Evolutionary conservation across 2,329 filamentous ascomycete species (phyloP).

Genomic region (Pyrenochaeta sp.): DNA sequence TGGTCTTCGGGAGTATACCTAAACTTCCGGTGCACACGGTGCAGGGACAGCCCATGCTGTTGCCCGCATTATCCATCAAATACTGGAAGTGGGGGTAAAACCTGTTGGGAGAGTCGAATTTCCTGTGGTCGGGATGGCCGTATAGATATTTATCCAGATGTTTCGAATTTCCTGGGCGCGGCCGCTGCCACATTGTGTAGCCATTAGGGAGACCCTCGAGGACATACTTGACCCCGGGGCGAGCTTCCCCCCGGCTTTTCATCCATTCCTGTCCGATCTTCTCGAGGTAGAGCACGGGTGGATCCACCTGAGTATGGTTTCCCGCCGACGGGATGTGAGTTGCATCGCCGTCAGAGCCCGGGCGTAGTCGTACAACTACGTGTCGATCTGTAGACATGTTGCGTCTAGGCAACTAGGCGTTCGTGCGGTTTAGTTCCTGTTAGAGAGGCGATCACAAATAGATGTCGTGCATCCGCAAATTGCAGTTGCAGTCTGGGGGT

Average conservation of each 20-base stretch:
- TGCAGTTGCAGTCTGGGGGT: too few species aligned
- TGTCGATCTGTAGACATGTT: slow-evolving; percentile 7
- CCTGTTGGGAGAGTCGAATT: slow-evolving; percentile 62
- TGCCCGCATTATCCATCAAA: slow-evolving; percentile 60
- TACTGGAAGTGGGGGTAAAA: slow-evolving; percentile 67
- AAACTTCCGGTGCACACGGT: slow-evolving; percentile 53
- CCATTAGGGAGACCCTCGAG: slow-evolving; percentile 64
- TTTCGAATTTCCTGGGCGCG: slow-evolving; percentile 50
- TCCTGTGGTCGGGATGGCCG: slow-evolving; percentile 62
- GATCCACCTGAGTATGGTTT: slow-evolving; percentile 47
- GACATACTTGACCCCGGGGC: slow-evolving; percentile 54
- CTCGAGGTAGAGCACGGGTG: slow-evolving; percentile 55
- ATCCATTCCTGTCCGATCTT: slow-evolving; percentile 61
- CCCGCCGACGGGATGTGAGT: slow-evolving; percentile 33
- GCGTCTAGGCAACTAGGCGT: too few species aligned
- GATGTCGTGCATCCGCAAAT: too few species aligned
- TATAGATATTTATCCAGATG: slow-evolving; percentile 65
- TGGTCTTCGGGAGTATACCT: slow-evolving; percentile 25
- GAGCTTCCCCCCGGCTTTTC: slow-evolving; percentile 50
- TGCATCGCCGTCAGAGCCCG: slow-evolving; percentile 48
- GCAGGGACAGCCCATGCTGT: slow-evolving; percentile 58
- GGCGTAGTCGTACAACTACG: slow-evolving; percentile 34
- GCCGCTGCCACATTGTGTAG: slow-evolving; percentile 61
- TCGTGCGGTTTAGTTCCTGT: too few species aligned
- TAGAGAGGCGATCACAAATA: too few species aligned